These are phyloP conservation scores for Mycosphaerella sp. DNA, from an alignment of 2,329 filamentous ascomycete genomes.

Conservation along the genomic window DNA sequence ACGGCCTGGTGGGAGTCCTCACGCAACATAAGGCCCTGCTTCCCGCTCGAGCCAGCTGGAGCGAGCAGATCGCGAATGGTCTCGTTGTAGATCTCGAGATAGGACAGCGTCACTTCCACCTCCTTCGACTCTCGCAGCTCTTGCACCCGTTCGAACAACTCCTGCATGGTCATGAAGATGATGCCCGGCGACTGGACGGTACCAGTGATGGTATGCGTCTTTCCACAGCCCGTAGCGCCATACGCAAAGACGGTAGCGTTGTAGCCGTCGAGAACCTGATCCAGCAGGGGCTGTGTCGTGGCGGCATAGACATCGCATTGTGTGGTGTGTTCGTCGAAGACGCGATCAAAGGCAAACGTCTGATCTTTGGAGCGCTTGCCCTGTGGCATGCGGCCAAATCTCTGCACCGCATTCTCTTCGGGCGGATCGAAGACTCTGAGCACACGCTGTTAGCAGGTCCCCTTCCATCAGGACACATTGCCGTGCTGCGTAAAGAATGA, in stretches of 20 bases:
- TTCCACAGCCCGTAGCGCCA: constrained; percentile 94
- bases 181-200: constrained; percentile 90
- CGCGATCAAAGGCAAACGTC: constrained; percentile 91
- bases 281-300: constrained; percentile 81
- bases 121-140: constrained; percentile 79
- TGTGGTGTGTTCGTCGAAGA: constrained; percentile 91
- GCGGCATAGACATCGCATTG: constrained; percentile 94
- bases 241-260: constrained; percentile 99
- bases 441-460: background rate
- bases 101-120: constrained; percentile 86
- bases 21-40: constrained; percentile 79
- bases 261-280: constrained; percentile 93
- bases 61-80: constrained; percentile 92
- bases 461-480: background rate
- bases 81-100: constrained; percentile 98
- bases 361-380: constrained; percentile 96
- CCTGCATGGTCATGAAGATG: constrained; percentile 98
- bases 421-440: constrained; percentile 90
- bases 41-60: constrained; percentile 69
- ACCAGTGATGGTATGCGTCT: constrained; percentile 92
- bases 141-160: constrained; percentile 92
- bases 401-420: constrained; percentile 86
- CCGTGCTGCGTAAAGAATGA: background rate
- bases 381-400: constrained; percentile 67
- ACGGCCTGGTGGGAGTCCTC: constrained; percentile 93